phyloP scores from a whole-genome alignment of 1,284 basidiomycete species.

The Puccinia hordei region DNA sequence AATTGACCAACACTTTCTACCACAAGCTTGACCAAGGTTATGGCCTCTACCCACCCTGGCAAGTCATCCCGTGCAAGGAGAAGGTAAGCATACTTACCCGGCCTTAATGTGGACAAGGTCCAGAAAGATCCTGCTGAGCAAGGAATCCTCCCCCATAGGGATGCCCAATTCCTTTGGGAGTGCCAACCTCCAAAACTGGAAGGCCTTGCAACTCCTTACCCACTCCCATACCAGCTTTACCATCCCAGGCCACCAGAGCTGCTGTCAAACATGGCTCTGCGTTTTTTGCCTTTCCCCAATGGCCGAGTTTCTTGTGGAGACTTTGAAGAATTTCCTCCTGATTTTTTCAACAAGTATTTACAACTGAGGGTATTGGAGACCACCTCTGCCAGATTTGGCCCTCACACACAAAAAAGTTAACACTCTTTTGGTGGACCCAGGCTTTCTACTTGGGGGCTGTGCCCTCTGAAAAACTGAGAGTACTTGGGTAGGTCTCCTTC shows the following conservation, averaged over 20 bases:
- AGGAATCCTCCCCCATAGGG: background rate
- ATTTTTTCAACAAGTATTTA: too few relatives aligned
- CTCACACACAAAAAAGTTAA: too few relatives aligned
- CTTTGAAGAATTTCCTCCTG: too few relatives aligned
- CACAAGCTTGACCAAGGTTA: background rate
- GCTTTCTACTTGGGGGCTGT: too few relatives aligned
- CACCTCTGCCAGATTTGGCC: too few relatives aligned
- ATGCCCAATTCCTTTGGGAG: background rate
- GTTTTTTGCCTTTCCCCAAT: conserved; percentile 13
- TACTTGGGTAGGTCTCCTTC: too few relatives aligned
- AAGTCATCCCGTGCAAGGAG: conserved; percentile 39
- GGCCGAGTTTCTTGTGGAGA: conserved; percentile 26
- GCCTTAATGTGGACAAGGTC: conserved; percentile 33
- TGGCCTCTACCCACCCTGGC: conserved; percentile 38
- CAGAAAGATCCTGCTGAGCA: conserved; percentile 4
- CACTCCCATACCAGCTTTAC: too few relatives aligned
- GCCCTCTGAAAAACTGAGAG: too few relatives aligned
- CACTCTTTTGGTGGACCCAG: too few relatives aligned
- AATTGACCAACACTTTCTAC: background rate
- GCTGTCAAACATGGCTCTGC: background rate
- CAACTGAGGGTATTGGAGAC: too few relatives aligned
- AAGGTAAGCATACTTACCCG: conserved; percentile 1
- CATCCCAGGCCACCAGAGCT: conserved; percentile 17
- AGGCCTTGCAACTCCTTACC: conserved; percentile 8
- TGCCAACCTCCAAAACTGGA: background rate